These are phyloP conservation scores for Gelatoporia subvermispora DNA, from an alignment of 768 basidiomycete genomes.

Conservation along the genomic window DNA sequence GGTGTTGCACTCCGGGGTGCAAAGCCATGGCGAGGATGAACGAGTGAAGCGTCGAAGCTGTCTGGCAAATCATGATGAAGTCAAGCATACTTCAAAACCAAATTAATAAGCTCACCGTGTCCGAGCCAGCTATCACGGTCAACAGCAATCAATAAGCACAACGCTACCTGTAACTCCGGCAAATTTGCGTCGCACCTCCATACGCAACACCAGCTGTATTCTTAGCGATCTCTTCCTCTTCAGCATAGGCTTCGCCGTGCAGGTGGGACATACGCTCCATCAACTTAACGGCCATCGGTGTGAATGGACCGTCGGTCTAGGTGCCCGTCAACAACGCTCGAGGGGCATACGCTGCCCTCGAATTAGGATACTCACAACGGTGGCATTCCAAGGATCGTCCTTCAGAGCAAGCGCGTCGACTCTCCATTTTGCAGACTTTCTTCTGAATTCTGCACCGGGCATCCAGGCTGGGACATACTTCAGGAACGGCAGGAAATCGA, in stretches of 20 bases:
- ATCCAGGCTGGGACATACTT: slow-evolving; percentile 11
- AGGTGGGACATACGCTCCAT: not conserved
- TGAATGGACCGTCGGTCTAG: not conserved
- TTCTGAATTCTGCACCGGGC: slow-evolving; percentile 12
- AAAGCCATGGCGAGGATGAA: slow-evolving; percentile 7
- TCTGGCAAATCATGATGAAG: too few relatives aligned
- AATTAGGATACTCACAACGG: slow-evolving; percentile 1
- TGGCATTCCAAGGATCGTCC: slow-evolving; percentile 7
- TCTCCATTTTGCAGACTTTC: slow-evolving; percentile 6
- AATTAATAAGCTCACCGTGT: slow-evolving; percentile 18
- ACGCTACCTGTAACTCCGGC: too few relatives aligned
- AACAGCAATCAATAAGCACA: too few relatives aligned
- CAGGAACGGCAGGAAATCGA: slow-evolving; percentile 22
- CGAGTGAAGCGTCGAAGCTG: not conserved
- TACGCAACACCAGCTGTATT: not conserved
- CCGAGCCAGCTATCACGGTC: slow-evolving; percentile 21
- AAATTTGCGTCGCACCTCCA: too few relatives aligned
- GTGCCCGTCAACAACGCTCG: too few relatives aligned
- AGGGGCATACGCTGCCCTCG: too few relatives aligned
- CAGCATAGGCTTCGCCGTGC: not conserved
- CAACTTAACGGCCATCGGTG: not conserved
- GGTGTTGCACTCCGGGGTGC: slow-evolving; percentile 1
- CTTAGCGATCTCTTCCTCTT: not conserved
- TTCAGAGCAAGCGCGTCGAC: slow-evolving; percentile 7
- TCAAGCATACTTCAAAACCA: too few relatives aligned